Percentiles rank a stretch among this genome's conserved stretches.
phyloP scores from a whole-genome alignment of 345 rosid species.

The Laguncularia racemosa region DNA sequence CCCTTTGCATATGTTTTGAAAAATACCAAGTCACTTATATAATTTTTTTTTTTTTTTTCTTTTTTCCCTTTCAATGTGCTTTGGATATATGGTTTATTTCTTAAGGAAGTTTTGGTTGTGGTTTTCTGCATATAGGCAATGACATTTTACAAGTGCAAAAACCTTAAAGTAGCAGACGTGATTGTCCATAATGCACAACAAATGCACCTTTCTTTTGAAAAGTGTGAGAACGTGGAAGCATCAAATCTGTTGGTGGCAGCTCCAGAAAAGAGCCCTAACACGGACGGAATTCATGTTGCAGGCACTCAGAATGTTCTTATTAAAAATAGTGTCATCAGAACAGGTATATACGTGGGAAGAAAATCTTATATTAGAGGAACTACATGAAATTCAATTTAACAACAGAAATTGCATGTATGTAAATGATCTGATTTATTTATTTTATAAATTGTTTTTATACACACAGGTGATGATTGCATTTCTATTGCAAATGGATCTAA shows the following conservation, averaged over 20 bases:
- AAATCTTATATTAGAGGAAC: no score
- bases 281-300: conserved; percentile 83
- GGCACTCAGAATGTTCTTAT: conserved; percentile 56
- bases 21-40: no score
- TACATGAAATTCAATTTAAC: not conserved
- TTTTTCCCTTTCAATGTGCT: not conserved
- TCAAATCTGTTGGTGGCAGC: conserved; percentile 35
- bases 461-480: conserved; percentile 87
- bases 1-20: no score
- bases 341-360: conserved; percentile 30
- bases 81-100: no score
- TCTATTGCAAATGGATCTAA: conserved; percentile 82
- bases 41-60: not conserved
- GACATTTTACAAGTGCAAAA: conserved; percentile 55
- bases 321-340: conserved; percentile 44
- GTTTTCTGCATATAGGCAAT: conserved; percentile 42
- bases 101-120: not conserved
- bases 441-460: not conserved
- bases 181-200: conserved; percentile 66
- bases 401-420: not conserved
- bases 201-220: conserved; percentile 61
- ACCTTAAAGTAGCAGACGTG: conserved; percentile 45
- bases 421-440: not conserved
- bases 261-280: conserved; percentile 78
- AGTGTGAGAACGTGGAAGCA: conserved; percentile 48